Evolutionary conservation across 495 filamentous ascomycete genomes (phyloP).

Genomic region (Sporormia fimetaria): DNA sequence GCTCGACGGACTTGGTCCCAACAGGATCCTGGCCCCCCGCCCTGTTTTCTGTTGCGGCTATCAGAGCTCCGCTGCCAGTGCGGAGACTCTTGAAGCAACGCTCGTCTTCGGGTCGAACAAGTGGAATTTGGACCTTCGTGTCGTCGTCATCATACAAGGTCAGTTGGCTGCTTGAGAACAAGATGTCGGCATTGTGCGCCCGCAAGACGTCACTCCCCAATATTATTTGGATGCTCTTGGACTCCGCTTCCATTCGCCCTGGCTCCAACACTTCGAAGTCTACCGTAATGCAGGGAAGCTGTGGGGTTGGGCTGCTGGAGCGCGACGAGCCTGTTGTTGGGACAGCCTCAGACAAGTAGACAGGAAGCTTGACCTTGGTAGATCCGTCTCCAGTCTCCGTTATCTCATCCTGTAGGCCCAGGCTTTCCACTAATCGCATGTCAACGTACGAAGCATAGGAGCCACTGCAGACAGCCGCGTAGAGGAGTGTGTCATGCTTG

Average conservation of each 20-base stretch:
- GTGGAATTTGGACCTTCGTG: constrained; percentile 80
- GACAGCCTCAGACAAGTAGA: constrained; percentile 85
- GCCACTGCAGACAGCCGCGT: constrained; percentile 84
- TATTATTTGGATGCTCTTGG: constrained; percentile 60
- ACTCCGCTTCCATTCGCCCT: constrained; percentile 36
- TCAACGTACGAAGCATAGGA: constrained; percentile 76
- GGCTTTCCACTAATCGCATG: constrained; percentile 55
- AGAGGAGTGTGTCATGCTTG: constrained; percentile 74
- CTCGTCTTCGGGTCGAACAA: constrained; percentile 88
- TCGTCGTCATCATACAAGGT: constrained; percentile 76
- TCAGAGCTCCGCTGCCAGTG: constrained; percentile 39
- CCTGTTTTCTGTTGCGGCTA: not conserved
- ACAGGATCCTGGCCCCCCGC: no score
- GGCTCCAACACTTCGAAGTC: constrained; percentile 60
- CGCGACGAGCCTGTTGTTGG: constrained; percentile 64
- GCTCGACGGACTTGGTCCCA: no score
- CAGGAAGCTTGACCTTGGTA: constrained; percentile 58
- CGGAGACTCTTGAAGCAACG: constrained; percentile 62
- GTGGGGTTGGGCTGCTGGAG: constrained; percentile 59
- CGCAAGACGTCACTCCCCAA: constrained; percentile 81
- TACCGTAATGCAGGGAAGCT: constrained; percentile 67
- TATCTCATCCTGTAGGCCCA: constrained; percentile 58
- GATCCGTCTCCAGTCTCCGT: constrained; percentile 49
- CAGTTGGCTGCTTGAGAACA: constrained; percentile 84
- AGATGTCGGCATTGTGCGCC: constrained; percentile 75